Evolutionary conservation across 225 moss, liverwort and hornwort genomes (phyloP), one percentile per base, ranked within the genome.

Genomic region (Anthoceros angustus): DNA sequence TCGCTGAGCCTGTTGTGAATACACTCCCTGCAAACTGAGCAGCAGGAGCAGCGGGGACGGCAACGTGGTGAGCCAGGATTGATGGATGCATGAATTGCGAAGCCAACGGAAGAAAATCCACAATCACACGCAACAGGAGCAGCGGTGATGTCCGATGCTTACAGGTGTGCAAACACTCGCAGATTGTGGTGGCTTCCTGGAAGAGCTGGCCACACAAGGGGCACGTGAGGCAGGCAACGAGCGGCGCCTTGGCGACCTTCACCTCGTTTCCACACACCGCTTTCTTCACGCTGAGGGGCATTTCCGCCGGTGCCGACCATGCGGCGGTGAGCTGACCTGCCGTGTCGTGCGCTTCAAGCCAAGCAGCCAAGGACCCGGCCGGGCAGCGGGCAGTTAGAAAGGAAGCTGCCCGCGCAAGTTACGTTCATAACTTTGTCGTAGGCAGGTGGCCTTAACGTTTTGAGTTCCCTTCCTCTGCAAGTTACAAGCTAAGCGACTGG

Each of bases 101-200:
- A n/a, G 41, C 18, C 8, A 62, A 39, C 42, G 45, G 9, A 24
- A 11, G 4, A 26, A 18, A 49, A 63, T 67, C 50, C 6, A 39
- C 40, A 20, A 39, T 43, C 32, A 45, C 55, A 48, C 42, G 21
- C 16, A 55, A 55, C 21, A 55, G 21, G 2, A 16, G 21, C 2
- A 55, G 21, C 21, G 4, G 50, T 21, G 50, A 55, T 3, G 16
- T 55, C 50, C 16, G 5, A 55, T 15, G 67, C 77, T 65, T 75
- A 80, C 80, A 98, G 43, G 87, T 89, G 72, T 98, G 98, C 40
- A 98, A 84, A 69, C 98, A 98, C 83, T 98, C 92, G 45, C 87
- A 92, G 46, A 98, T 86, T 42, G 98, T 98, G 10, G 98, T 98
- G 15, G 92, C 98, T 66, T 89, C 89, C 20, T 81, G 78, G 32